phyloP scores from a whole-genome alignment of 805 yeast species.

The Saccharomycopsis lassenensis region DNA sequence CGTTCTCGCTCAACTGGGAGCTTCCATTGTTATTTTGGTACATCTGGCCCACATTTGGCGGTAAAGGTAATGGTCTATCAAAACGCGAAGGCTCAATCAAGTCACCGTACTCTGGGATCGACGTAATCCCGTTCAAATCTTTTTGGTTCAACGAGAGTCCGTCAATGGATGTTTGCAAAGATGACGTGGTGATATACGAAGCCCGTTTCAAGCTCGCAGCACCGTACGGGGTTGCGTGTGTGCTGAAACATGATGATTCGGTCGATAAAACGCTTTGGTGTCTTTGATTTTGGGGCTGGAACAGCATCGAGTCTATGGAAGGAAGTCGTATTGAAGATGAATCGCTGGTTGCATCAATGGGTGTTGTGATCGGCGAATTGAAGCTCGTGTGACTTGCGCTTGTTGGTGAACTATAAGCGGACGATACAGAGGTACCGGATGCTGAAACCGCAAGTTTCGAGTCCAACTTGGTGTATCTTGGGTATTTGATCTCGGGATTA shows the following conservation, averaged over 20 bases:
- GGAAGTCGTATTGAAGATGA: slow-evolving; percentile 6
- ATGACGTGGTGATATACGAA: slow-evolving; percentile 14
- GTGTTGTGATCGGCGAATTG: background rate
- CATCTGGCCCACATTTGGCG: slow-evolving; percentile 11
- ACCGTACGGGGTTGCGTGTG: slow-evolving; percentile 1
- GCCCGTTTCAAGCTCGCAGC: slow-evolving; percentile 6
- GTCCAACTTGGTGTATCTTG: slow-evolving; percentile 11
- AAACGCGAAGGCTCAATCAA: slow-evolving; percentile 10
- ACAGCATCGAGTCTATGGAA: slow-evolving; percentile 6
- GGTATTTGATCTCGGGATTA: slow-evolving; percentile 13
- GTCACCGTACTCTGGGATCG: slow-evolving; percentile 10
- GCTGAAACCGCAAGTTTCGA: too few species aligned
- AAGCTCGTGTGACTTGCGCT: too few species aligned
- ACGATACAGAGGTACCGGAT: background rate
- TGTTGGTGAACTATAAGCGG: background rate
- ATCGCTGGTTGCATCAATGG: background rate
- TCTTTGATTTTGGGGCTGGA: slow-evolving; percentile 1
- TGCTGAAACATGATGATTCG: slow-evolving; percentile 9
- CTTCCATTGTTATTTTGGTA: slow-evolving; percentile 1
- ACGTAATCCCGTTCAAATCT: slow-evolving; percentile 2
- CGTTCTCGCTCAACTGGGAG: slow-evolving; percentile 2
- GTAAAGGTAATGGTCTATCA: slow-evolving; percentile 15
- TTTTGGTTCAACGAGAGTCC: slow-evolving; percentile 6
- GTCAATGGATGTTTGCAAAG: slow-evolving; percentile 15
- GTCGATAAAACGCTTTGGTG: slow-evolving; percentile 14